Evolutionary conservation across 495 filamentous ascomycete genomes (phyloP).

Genomic region (Chaetomium fimeti): DNA sequence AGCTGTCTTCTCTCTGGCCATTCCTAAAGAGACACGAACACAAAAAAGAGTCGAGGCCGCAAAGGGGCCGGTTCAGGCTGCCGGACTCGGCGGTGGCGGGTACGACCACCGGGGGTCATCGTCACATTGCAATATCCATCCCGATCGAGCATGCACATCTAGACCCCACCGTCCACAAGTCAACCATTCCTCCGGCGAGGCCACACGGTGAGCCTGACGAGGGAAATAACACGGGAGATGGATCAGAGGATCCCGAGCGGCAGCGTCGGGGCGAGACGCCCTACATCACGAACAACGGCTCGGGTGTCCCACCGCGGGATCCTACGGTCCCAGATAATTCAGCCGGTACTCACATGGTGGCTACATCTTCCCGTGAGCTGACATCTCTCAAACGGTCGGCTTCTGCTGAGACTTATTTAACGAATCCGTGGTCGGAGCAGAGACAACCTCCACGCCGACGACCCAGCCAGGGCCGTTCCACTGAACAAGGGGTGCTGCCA

Average conservation of each 20-base stretch:
- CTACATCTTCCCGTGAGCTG: conserved; percentile 22
- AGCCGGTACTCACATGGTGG: conserved; percentile 22
- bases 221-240: background rate
- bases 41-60: conserved; percentile 3
- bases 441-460: background rate
- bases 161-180: background rate
- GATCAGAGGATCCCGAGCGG: too few relatives aligned
- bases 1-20: conserved; percentile 20
- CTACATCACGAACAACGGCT: background rate
- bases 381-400: conserved; percentile 19
- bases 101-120: conserved; percentile 41
- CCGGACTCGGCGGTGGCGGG: conserved; percentile 50
- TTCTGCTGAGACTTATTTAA: background rate
- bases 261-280: background rate
- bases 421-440: background rate
- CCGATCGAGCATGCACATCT: conserved; percentile 39
- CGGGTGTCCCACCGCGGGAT: background rate
- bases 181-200: background rate
- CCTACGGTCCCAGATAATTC: conserved; percentile 1
- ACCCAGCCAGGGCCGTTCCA: background rate
- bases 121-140: conserved; percentile 55
- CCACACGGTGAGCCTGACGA: background rate
- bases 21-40: conserved; percentile 16
- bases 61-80: conserved; percentile 34
- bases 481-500: background rate